A percentile compares a stretch with the other conserved stretches of the same genome.
Evolutionary conservation across 148 eudicot species (phyloP).

Genomic region (Rhododendron vialii): DNA sequence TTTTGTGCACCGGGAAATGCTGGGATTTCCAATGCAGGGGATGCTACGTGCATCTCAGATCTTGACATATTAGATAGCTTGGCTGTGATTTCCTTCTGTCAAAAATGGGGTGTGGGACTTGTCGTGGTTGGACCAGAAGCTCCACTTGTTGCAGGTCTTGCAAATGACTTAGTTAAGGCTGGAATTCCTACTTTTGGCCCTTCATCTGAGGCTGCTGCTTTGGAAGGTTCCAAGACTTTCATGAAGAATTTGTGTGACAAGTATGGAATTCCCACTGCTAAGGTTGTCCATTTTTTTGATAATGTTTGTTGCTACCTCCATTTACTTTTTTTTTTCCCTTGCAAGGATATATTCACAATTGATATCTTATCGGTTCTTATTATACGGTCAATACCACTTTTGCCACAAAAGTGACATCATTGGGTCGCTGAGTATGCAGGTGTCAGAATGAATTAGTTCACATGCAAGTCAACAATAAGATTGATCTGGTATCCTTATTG

Average conservation of each 20-base stretch:
- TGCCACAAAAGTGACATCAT: neutral
- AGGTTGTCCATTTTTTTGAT: conserved; percentile 39
- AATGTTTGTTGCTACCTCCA: neutral
- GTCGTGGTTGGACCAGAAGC: conserved; percentile 98
- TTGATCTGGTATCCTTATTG: neutral
- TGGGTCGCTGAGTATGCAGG: neutral
- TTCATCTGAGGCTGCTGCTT: conserved; percentile 86
- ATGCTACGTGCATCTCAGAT: conserved; percentile 68
- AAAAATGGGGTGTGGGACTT: conserved; percentile 53
- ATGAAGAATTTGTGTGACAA: conserved; percentile 92
- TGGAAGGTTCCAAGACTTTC: conserved; percentile 93
- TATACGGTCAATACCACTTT: neutral
- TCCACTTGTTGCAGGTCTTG: conserved; percentile 94
- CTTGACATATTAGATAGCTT: conserved; percentile 63
- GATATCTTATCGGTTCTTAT: neutral
- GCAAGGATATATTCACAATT: neutral
- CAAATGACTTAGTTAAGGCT: conserved; percentile 69
- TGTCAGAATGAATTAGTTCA: neutral
- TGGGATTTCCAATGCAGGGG: conserved; percentile 81
- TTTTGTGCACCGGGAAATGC: conserved; percentile 93
- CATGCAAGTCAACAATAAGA: neutral
- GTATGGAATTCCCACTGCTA: conserved; percentile 90
- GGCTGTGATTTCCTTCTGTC: conserved; percentile 74
- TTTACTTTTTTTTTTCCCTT: neutral
- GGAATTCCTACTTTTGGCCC: conserved; percentile 93